Conservation (phyloP, 1,284 basidiomycete species). For the Puccinia hordei region DNA sequence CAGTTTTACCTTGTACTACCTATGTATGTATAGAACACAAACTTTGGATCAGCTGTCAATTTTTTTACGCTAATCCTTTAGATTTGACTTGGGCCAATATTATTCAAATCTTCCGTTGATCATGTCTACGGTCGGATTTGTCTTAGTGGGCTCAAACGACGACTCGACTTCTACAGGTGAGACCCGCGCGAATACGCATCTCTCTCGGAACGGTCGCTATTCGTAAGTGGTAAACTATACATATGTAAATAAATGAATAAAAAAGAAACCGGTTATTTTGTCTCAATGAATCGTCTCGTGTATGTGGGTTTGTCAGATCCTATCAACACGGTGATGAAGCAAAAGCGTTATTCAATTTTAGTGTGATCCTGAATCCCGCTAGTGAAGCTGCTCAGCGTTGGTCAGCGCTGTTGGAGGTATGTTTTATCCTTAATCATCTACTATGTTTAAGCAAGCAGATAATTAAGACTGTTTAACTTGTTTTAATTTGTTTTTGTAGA, state of each 20-base stretch:
- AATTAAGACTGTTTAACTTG: not conserved
- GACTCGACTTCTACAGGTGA: not conserved
- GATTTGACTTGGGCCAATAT: conserved; percentile 4
- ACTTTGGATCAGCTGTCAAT: not conserved
- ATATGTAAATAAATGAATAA: no score
- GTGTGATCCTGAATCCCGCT: conserved; percentile 78
- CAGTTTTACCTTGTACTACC: not conserved
- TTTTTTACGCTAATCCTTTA: conserved; percentile 5
- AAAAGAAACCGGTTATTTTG: not conserved
- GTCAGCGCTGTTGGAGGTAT: conserved; percentile 74
- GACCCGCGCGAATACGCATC: conserved; percentile 19
- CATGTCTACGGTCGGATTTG: conserved; percentile 37
- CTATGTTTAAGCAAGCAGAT: not conserved
- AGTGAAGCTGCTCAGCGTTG: conserved; percentile 82
- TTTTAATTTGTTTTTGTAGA: conserved; percentile 57
- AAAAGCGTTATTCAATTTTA: conserved; percentile 72
- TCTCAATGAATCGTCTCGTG: no score
- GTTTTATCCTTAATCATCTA: not conserved
- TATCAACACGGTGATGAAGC: conserved; percentile 71
- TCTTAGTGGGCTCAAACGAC: conserved; percentile 32
- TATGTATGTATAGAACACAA: not conserved
- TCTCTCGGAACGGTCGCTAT: conserved; percentile 11
- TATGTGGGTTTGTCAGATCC: no score
- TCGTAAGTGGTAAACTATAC: conserved; percentile 43
- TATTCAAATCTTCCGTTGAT: conserved; percentile 26